A percentile compares a stretch with the other conserved stretches of the same genome.
phyloP scores from a whole-genome alignment of 2,329 filamentous ascomycete species.

The Talaromyces sp. region DNA sequence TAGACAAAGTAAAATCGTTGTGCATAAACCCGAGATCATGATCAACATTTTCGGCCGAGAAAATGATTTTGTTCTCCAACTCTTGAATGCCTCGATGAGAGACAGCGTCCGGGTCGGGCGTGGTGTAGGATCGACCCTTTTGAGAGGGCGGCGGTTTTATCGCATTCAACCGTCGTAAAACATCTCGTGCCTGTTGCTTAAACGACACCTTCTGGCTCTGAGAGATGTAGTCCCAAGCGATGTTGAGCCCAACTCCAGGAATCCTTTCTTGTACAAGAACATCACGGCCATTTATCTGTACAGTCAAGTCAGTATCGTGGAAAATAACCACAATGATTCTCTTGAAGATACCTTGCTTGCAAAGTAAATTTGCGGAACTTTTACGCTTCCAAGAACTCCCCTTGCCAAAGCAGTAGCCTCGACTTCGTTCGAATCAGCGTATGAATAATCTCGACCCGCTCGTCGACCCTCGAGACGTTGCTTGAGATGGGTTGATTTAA shows the following conservation, averaged over 20 bases:
- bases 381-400: constrained; percentile 22
- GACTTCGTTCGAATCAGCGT: constrained; percentile 39
- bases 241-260: constrained; percentile 31
- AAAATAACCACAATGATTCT: neutral
- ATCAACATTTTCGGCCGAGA: constrained; percentile 20
- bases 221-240: constrained; percentile 36
- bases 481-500: constrained; percentile 37
- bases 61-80: constrained; percentile 32
- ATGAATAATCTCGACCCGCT: constrained; percentile 32
- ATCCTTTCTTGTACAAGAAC: constrained; percentile 39
- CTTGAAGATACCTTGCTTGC: constrained; percentile 28
- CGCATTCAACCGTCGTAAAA: constrained; percentile 26
- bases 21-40: constrained; percentile 33
- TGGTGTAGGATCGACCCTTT: constrained; percentile 17
- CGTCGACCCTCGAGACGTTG: constrained; percentile 1
- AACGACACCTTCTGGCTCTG: constrained; percentile 27
- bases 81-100: constrained; percentile 24
- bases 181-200: constrained; percentile 32
- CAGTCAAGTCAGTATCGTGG: constrained; percentile 8
- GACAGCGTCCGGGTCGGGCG: constrained; percentile 23
- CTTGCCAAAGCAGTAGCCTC: constrained; percentile 28
- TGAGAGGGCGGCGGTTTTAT: constrained; percentile 19
- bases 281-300: constrained; percentile 31
- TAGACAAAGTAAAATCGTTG: constrained; percentile 34
- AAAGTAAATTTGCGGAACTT: constrained; percentile 37